These are phyloP conservation scores for Artomyces pyxidatus DNA, from an alignment of 768 basidiomycete genomes.

Conservation along the genomic window DNA sequence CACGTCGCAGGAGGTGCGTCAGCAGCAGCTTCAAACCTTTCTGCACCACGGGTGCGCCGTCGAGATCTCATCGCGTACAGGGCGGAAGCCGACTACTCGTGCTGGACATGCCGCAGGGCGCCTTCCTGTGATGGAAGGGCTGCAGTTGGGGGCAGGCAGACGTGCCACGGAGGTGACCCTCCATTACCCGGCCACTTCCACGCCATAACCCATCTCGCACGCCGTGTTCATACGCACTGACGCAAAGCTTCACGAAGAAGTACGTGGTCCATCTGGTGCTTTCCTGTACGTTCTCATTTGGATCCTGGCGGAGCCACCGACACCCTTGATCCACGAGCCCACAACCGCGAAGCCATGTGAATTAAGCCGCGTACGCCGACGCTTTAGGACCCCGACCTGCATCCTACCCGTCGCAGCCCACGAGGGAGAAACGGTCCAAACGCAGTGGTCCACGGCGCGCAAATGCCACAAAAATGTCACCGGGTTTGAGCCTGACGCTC, in stretches of 20 bases:
- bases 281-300: slow-evolving; percentile 8
- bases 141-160: slow-evolving; percentile 11
- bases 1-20: slow-evolving; percentile 5
- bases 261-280: slow-evolving; percentile 2
- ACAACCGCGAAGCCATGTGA: slow-evolving; percentile 8
- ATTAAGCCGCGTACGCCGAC: slow-evolving; percentile 13
- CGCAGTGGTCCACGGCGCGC: slow-evolving; percentile 11
- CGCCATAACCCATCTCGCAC: neutral
- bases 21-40: slow-evolving; percentile 4
- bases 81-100: slow-evolving; percentile 6
- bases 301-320: neutral
- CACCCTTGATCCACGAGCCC: slow-evolving; percentile 4
- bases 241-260: no score
- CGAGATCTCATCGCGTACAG: neutral
- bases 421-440: slow-evolving; percentile 5
- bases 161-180: neutral
- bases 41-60: neutral
- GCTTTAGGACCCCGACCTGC: slow-evolving; percentile 12
- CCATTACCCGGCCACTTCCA: no score
- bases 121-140: slow-evolving; percentile 12
- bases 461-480: slow-evolving; percentile 13
- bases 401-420: neutral
- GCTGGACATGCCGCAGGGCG: slow-evolving; percentile 3
- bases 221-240: no score
- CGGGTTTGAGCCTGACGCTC: slow-evolving; percentile 15